Conservation (phyloP, 2,329 filamentous ascomycete species). For the Neospermospora avenae region DNA sequence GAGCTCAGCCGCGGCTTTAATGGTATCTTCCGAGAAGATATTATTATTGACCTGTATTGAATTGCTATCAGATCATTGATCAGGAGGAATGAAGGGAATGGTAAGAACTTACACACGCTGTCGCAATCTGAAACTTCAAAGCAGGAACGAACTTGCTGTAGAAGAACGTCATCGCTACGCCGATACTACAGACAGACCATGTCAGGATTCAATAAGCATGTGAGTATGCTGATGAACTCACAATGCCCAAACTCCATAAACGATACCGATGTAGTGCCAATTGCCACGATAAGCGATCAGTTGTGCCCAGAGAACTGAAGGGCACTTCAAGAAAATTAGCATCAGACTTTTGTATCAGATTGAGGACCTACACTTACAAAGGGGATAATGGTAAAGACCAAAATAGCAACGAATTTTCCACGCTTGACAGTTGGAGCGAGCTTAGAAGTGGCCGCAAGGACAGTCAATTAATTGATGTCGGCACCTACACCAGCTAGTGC, state of each 20-base stretch:
- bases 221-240: not conserved
- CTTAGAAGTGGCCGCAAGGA: constrained; percentile 64
- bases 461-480: constrained; percentile 67
- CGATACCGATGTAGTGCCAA: constrained; percentile 54
- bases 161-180: constrained; percentile 49
- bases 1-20: constrained; percentile 49
- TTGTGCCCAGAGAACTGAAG: constrained; percentile 58
- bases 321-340: constrained; percentile 37
- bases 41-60: constrained; percentile 11
- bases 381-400: constrained; percentile 58
- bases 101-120: constrained; percentile 7
- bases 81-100: not conserved
- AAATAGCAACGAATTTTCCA: constrained; percentile 54
- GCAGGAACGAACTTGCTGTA: constrained; percentile 39
- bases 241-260: constrained; percentile 49
- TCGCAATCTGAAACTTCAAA: constrained; percentile 27
- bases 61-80: not conserved
- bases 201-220: not conserved
- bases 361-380: constrained; percentile 37
- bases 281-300: constrained; percentile 45
- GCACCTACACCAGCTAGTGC: constrained; percentile 60
- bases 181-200: constrained; percentile 37
- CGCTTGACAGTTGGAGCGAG: constrained; percentile 63
- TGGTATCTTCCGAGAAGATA: constrained; percentile 38
- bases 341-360: too few species aligned